Evolutionary conservation across 2,329 filamentous ascomycete genomes (phyloP).

Genomic region (Tolypocladium ophioglossoides): DNA sequence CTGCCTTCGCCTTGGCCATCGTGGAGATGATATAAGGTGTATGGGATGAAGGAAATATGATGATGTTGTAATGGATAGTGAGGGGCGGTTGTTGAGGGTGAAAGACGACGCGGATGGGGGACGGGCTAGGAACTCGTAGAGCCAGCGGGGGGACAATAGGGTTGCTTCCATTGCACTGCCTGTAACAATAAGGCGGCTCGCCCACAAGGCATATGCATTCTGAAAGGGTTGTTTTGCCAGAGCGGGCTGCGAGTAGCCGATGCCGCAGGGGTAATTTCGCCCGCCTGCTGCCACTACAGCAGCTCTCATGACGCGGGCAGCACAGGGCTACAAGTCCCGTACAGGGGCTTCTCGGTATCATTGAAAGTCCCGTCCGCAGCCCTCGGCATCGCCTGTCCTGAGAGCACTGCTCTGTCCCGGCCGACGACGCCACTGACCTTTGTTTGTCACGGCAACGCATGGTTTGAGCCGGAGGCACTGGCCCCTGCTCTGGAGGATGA

Average conservation of each 20-base stretch:
- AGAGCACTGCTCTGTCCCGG: not conserved
- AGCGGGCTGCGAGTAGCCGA: not conserved
- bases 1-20: not conserved
- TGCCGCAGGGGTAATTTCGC: not conserved
- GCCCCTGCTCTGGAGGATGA: not conserved
- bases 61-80: not conserved
- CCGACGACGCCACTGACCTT: not conserved
- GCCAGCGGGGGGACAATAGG: not conserved
- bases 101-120: not conserved
- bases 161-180: not conserved
- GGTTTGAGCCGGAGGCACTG: not conserved
- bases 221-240: not conserved
- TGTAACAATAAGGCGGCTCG: not conserved
- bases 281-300: not conserved
- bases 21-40: not conserved
- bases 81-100: not conserved
- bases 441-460: not conserved
- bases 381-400: not conserved
- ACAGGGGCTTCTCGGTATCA: too few species aligned
- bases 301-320: too few species aligned
- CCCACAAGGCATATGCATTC: not conserved
- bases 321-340: too few species aligned
- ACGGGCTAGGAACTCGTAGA: not conserved
- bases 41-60: not conserved
- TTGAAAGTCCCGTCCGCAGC: not conserved